Conservation (phyloP, 306 rosid genomes). For the Bauhinia variegata region DNA sequence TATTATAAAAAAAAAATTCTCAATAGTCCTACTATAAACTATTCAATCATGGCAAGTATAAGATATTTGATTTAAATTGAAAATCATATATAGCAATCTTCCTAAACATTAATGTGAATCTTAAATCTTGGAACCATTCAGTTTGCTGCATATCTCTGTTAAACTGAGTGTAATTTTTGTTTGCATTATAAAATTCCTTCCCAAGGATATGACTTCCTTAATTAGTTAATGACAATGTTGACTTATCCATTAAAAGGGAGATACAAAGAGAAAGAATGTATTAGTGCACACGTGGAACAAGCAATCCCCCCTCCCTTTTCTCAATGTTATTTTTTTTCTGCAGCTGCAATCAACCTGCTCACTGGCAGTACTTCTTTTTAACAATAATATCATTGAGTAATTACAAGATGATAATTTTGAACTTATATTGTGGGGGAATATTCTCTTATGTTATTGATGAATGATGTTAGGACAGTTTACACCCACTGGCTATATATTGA, state of each 20-base stretch:
- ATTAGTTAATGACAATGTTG: neutral
- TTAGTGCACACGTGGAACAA: neutral
- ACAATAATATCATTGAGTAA: neutral
- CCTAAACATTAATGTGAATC: neutral
- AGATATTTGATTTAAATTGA: too few species aligned
- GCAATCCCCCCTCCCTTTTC: neutral
- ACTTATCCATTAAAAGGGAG: neutral
- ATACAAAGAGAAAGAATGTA: neutral
- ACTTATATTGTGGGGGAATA: neutral
- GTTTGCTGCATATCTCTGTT: neutral
- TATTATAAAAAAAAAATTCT: too few species aligned
- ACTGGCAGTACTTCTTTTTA: conserved; percentile 12
- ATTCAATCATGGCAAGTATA: too few species aligned
- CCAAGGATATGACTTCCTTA: neutral
- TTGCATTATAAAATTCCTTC: neutral
- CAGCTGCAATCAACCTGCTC: conserved; percentile 10
- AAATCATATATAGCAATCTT: too few species aligned
- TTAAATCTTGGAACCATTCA: neutral
- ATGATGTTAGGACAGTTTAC: conserved; percentile 13
- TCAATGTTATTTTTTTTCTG: conserved; percentile 6
- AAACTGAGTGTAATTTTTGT: neutral
- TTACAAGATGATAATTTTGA: neutral
- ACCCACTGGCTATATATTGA: conserved; percentile 8
- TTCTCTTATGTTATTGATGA: conserved; percentile 12
- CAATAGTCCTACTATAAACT: too few species aligned